phyloP scores from a whole-genome alignment of 2,329 filamentous ascomycete genomes.

The Penicillium thymicola region DNA sequence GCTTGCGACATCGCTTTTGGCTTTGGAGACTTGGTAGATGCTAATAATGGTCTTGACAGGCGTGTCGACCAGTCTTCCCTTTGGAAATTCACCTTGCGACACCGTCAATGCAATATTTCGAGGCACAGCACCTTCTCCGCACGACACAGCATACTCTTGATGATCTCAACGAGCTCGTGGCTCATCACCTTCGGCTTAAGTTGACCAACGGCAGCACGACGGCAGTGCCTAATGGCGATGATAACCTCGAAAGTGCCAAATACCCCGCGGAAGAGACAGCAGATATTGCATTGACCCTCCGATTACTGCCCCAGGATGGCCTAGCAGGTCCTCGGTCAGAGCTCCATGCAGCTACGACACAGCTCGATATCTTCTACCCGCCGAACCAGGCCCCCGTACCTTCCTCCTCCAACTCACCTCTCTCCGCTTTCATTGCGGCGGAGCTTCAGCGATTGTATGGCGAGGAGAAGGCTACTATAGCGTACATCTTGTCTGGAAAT shows the following conservation, averaged over 20 bases:
- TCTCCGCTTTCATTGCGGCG: constrained; percentile 74
- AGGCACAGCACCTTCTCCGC: constrained; percentile 70
- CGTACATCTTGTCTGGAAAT: constrained; percentile 64
- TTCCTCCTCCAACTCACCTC: constrained; percentile 66
- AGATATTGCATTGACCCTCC: constrained; percentile 65
- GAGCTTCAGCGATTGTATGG: constrained; percentile 75
- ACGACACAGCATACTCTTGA: constrained; percentile 84
- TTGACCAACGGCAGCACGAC: constrained; percentile 44
- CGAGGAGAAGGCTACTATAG: constrained; percentile 85
- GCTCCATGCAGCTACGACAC: constrained; percentile 66
- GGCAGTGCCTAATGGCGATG: constrained; percentile 6
- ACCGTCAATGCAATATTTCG: constrained; percentile 60
- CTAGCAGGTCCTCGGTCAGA: constrained; percentile 55
- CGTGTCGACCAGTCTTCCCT: constrained; percentile 84
- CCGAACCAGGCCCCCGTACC: constrained; percentile 64
- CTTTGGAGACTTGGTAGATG: neutral
- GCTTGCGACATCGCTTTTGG: neutral
- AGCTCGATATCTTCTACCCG: constrained; percentile 75
- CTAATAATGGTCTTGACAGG: constrained; percentile 49
- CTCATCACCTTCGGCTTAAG: constrained; percentile 75
- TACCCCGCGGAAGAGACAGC: constrained; percentile 22
- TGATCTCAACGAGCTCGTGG: constrained; percentile 79
- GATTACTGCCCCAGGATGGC: constrained; percentile 56
- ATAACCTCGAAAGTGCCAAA: constrained; percentile 2
- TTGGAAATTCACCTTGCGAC: constrained; percentile 76